Base-by-base conservation (phyloP, 225 moss, liverwort and hornwort genomes). In the Polytrichum formosum region DNA sequence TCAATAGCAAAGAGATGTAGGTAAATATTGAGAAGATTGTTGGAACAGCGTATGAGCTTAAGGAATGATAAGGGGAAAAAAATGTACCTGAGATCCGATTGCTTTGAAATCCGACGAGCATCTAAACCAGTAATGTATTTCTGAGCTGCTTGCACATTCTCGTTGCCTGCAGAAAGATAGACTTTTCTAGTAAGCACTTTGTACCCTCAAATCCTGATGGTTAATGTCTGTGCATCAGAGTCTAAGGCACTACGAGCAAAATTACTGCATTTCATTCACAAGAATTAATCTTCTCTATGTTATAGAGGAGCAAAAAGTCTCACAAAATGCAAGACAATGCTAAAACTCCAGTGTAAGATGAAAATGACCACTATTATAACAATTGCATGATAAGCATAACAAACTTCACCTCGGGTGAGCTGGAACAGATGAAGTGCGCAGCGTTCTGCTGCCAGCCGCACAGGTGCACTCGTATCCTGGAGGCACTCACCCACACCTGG, bases 71-170 rank as follows among this genome's bases (percentile, higher is more conserved):
- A 21, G 21, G 29, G 5, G 30, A 46, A 67, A 1, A 1, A 0
- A 18, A 67, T 35, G 70, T 78, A 96, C 95, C 95, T 96, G 76
- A 79, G 70, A 83, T 99, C 98, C 71, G 92, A 78, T 80, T 99
- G 98, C 80, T 99, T 99, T 27, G 91, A 83, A 70, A 99, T 99
- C 63, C 98, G 90, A 56, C 98, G 90, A 2, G 98, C 92, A 84
- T 99, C 98, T 28, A 94, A 81, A 55, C 98, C 98, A 53, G 98
- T 99, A 20, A 99, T 93, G 72, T 88, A 93, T 83, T 90, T 99
- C 69, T 99, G 98, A 33, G 98, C 81, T 56, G 88, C 85, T 80
- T 90, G 92, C 62, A 99, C 91, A 69, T 90, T 88, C 54, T 99
- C 98, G 56, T 73, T 75, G 66, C 96, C 96, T 96, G 88, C 27